A percentile compares a stretch with the other conserved stretches of the same genome.
These are phyloP conservation scores for Jimgerdemannia lactiflua DNA, from an alignment of 192 early-diverging fungal genomes.

Conservation along the genomic window DNA sequence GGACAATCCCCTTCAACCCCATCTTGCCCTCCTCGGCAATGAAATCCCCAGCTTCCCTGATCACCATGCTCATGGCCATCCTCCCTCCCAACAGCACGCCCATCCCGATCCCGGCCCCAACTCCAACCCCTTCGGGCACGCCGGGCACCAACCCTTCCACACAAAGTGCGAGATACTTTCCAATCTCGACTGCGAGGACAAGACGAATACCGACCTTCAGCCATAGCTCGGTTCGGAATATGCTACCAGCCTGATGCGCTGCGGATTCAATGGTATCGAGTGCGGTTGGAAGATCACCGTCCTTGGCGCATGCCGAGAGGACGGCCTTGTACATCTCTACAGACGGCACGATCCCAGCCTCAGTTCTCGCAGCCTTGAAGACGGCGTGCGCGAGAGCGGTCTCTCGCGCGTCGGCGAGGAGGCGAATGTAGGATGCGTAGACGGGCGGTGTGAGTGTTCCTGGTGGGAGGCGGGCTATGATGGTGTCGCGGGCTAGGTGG, in stretches of 20 bases:
- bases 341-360: constrained; percentile 5
- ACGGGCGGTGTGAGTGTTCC: too few relatives aligned
- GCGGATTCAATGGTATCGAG: constrained; percentile 6
- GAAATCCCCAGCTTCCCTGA: too few relatives aligned
- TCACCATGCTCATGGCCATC: too few relatives aligned
- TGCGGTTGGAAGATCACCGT: not conserved
- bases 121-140: not conserved
- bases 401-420: too few relatives aligned
- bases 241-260: not conserved
- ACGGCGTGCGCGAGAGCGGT: too few relatives aligned
- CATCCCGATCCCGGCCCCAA: too few relatives aligned
- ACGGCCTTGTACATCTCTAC: constrained; percentile 13
- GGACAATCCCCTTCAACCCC: too few relatives aligned
- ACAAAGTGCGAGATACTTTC: constrained; percentile 9
- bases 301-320: constrained; percentile 9
- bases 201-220: constrained; percentile 6
- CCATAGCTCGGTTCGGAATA: constrained; percentile 7
- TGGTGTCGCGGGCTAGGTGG: too few relatives aligned
- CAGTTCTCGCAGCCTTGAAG: not conserved
- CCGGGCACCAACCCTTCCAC: constrained; percentile 2
- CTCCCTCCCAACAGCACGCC: too few relatives aligned
- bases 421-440: too few relatives aligned
- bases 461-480: too few relatives aligned
- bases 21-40: too few relatives aligned
- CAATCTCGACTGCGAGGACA: constrained; percentile 3